Conservation (phyloP, 495 filamentous ascomycete species). For the Annulohypoxylon moriforme region DNA sequence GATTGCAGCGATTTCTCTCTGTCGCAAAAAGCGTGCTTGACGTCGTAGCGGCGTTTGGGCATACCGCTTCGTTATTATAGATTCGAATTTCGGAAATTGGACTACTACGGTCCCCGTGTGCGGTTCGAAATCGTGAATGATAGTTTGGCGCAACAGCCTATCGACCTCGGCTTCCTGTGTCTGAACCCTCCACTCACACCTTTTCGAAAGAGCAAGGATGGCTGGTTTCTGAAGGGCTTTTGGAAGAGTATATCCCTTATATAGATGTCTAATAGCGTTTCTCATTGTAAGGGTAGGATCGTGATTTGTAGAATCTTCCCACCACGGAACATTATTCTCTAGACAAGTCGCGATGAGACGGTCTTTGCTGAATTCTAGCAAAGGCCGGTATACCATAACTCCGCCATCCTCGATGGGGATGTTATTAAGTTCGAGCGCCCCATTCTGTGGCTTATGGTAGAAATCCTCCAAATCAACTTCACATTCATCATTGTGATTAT, state of each 20-base stretch:
- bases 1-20: constrained; percentile 54
- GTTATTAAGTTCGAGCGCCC: constrained; percentile 12
- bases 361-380: constrained; percentile 78
- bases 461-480: constrained; percentile 44
- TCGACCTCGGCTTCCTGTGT: constrained; percentile 51
- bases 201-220: constrained; percentile 66
- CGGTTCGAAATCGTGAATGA: constrained; percentile 55
- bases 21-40: constrained; percentile 45
- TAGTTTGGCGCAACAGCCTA: constrained; percentile 44
- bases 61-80: constrained; percentile 24
- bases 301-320: constrained; percentile 87
- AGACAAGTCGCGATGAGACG: constrained; percentile 78
- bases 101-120: constrained; percentile 56
- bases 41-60: constrained; percentile 33
- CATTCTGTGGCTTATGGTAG: constrained; percentile 22
- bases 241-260: constrained; percentile 69
- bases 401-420: constrained; percentile 73
- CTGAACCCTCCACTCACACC: constrained; percentile 48
- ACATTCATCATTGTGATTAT: constrained; percentile 20
- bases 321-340: constrained; percentile 72
- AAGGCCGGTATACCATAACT: constrained; percentile 76
- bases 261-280: constrained; percentile 81
- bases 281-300: constrained; percentile 80
- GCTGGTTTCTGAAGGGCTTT: constrained; percentile 72
- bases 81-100: constrained; percentile 50